These are phyloP conservation scores for Podaxis rugospora DNA, from an alignment of 768 basidiomycete species.

Conservation along the genomic window DNA sequence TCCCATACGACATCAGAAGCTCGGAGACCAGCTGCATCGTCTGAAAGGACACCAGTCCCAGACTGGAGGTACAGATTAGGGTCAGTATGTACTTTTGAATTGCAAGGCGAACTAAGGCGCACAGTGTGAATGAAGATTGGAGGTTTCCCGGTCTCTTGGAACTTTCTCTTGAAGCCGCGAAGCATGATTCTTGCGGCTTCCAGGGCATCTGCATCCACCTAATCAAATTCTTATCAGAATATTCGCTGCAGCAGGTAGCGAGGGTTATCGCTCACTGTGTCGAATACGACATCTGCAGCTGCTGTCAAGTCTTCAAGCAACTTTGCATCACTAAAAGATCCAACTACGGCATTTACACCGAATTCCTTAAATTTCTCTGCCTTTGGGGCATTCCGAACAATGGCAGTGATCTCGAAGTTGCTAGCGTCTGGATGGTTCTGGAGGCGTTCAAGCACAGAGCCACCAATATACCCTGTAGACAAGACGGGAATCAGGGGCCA, in stretches of 20 bases:
- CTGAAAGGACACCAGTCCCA: conserved; percentile 35
- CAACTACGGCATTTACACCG: conserved; percentile 34
- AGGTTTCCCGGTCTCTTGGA: conserved; percentile 26
- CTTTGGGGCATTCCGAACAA: conserved; percentile 42
- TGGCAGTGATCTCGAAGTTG: conserved; percentile 36
- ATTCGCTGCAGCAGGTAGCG: too few species aligned
- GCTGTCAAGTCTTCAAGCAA: conserved; percentile 35
- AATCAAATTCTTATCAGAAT: not conserved
- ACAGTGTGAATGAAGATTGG: conserved; percentile 42
- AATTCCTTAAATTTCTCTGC: conserved; percentile 36
- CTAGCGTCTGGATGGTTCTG: conserved; percentile 29
- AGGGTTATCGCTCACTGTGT: conserved; percentile 26
- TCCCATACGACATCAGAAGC: conserved; percentile 37
- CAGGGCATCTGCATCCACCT: conserved; percentile 38
- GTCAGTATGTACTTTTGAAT: not conserved
- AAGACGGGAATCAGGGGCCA: not conserved
- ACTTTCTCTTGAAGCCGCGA: conserved; percentile 30
- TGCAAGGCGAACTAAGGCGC: conserved; percentile 14
- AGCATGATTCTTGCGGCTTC: conserved; percentile 35
- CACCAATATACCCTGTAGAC: conserved; percentile 42
- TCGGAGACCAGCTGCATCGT: conserved; percentile 38
- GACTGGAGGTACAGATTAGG: conserved; percentile 18
- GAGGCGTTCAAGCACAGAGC: conserved; percentile 37
- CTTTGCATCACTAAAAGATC: conserved; percentile 33
- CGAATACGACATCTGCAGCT: conserved; percentile 41